A percentile compares a stretch with the other conserved stretches of the same genome.
Conservation (phyloP, 768 basidiomycete species). For the Lactarius psammicola region DNA sequence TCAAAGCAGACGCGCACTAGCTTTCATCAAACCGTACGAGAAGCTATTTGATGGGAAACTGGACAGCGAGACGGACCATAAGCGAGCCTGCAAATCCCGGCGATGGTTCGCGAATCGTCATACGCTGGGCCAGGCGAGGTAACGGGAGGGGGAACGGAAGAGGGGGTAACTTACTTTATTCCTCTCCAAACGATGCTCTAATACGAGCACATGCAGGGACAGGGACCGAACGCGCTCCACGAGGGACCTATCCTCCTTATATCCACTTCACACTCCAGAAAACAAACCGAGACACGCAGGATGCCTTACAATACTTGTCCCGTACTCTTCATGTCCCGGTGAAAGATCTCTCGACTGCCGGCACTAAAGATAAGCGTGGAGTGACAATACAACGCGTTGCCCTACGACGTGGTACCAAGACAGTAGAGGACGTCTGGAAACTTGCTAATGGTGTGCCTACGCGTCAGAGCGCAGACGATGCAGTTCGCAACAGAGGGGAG, state of each 20-base stretch:
- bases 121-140: constrained; percentile 69
- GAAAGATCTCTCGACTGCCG: constrained; percentile 86
- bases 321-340: constrained; percentile 71
- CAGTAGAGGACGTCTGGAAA: constrained; percentile 83
- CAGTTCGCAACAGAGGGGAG: constrained; percentile 73
- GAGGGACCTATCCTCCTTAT: constrained; percentile 76
- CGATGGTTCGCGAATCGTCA: constrained; percentile 71
- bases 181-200: neutral
- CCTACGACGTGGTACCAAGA: constrained; percentile 70
- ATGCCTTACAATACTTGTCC: constrained; percentile 79
- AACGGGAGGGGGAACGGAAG: constrained; percentile 51
- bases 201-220: constrained; percentile 25
- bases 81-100: constrained; percentile 47
- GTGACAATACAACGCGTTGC: constrained; percentile 93
- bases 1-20: constrained; percentile 79
- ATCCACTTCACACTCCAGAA: constrained; percentile 98
- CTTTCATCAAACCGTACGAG: constrained; percentile 78
- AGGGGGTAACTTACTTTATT: constrained; percentile 33
- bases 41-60: constrained; percentile 80
- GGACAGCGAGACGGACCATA: constrained; percentile 74
- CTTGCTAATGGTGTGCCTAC: constrained; percentile 65
- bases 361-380: constrained; percentile 98
- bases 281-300: constrained; percentile 96
- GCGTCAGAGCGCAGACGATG: constrained; percentile 55
- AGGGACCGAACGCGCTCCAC: constrained; percentile 46